Evolutionary conservation across 1,139 yeast species (phyloP).

Genomic region (Saccharomycopsis phalli): DNA sequence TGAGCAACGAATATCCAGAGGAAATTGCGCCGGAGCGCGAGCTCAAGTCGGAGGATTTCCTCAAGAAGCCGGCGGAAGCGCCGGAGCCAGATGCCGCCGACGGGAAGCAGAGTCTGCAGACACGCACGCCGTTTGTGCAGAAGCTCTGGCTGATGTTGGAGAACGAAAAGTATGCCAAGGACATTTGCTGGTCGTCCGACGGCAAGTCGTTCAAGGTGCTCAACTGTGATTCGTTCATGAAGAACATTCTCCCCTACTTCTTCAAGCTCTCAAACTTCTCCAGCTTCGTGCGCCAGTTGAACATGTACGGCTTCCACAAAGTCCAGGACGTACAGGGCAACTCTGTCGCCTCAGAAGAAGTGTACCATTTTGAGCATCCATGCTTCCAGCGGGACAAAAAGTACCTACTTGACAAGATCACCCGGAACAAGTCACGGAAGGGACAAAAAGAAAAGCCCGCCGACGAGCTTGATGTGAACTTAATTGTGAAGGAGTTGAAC

Average conservation of each 20-base stretch:
- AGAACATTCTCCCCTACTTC: slow-evolving; percentile 73
- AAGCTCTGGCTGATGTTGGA: slow-evolving; percentile 95
- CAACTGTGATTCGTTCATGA: slow-evolving; percentile 82
- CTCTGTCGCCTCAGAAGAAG: slow-evolving; percentile 28
- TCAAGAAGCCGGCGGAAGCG: slow-evolving; percentile 32
- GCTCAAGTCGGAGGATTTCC: neutral
- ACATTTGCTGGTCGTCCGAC: slow-evolving; percentile 77
- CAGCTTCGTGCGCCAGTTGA: slow-evolving; percentile 87
- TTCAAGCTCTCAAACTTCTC: slow-evolving; percentile 94
- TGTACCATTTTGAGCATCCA: slow-evolving; percentile 78
- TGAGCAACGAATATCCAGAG: neutral
- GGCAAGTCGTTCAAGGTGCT: slow-evolving; percentile 81
- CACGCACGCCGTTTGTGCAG: slow-evolving; percentile 79
- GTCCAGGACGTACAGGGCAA: slow-evolving; percentile 59
- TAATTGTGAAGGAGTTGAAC: slow-evolving; percentile 65
- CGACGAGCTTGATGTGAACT: slow-evolving; percentile 43
- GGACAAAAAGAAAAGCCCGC: slow-evolving; percentile 33
- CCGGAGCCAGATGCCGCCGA: slow-evolving; percentile 16
- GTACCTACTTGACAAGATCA: slow-evolving; percentile 66
- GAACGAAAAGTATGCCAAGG: slow-evolving; percentile 57
- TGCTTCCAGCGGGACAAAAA: slow-evolving; percentile 62
- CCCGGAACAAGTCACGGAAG: slow-evolving; percentile 32
- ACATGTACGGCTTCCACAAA: slow-evolving; percentile 98
- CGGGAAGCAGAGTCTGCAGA: neutral
- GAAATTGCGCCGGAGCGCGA: neutral